Conservation (phyloP, 768 basidiomycete species). For the Exsudoporus frostii region DNA sequence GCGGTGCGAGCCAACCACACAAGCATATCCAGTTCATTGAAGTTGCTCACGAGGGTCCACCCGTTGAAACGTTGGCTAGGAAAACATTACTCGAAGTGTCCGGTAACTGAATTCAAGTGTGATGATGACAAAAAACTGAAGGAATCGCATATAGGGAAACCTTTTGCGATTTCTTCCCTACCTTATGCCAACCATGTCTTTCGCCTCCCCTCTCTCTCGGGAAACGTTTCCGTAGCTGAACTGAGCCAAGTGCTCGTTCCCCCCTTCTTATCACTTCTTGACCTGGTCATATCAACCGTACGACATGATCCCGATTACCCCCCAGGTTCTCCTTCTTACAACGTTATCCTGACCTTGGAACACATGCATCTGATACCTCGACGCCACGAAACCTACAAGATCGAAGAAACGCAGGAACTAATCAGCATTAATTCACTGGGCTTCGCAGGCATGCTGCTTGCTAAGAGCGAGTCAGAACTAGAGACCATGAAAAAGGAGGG, state of each 20-base stretch:
- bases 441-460: constrained; percentile 86
- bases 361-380: constrained; percentile 89
- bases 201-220: constrained; percentile 38
- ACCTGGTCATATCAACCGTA: constrained; percentile 70
- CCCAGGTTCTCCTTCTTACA: constrained; percentile 70
- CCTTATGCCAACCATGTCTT: constrained; percentile 81
- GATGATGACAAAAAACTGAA: constrained; percentile 1
- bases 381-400: constrained; percentile 52
- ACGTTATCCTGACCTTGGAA: constrained; percentile 74
- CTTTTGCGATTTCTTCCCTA: constrained; percentile 63
- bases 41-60: constrained; percentile 60
- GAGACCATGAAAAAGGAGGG: constrained; percentile 64
- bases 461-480: constrained; percentile 77
- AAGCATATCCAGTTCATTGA: constrained; percentile 91
- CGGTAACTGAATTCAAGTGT: constrained; percentile 8
- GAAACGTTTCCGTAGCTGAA: constrained; percentile 31
- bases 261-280: constrained; percentile 71
- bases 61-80: constrained; percentile 70
- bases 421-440: constrained; percentile 84
- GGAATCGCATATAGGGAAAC: constrained; percentile 47
- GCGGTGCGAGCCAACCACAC: constrained; percentile 87
- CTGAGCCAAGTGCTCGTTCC: constrained; percentile 52
- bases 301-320: constrained; percentile 66
- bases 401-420: constrained; percentile 50
- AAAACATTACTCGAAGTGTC: constrained; percentile 50